A percentile compares a stretch with the other conserved stretches of the same genome.
phyloP scores from a whole-genome alignment of 2,329 filamentous ascomycete species.

The Ophiobolus disseminans region DNA sequence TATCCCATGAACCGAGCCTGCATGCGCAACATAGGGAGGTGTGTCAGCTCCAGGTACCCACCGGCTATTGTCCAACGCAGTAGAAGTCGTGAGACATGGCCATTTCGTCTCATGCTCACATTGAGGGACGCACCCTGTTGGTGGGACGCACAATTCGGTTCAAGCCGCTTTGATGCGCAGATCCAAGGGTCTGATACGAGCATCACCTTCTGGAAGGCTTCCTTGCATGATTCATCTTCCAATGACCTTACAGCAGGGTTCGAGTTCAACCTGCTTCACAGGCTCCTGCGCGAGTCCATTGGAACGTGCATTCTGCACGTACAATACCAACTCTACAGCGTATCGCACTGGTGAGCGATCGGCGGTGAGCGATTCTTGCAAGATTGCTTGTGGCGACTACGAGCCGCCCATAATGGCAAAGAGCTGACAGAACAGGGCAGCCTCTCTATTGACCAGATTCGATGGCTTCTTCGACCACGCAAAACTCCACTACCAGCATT shows the following conservation, averaged over 20 bases:
- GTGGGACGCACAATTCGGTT: slow-evolving; percentile 24
- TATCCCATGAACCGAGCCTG: slow-evolving; percentile 7
- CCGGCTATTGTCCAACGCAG: slow-evolving; percentile 18
- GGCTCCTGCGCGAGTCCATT: no score
- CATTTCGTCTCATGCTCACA: no score
- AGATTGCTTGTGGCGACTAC: no score
- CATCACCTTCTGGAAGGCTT: slow-evolving; percentile 10
- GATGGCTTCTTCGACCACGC: slow-evolving; percentile 30
- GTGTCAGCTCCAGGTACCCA: slow-evolving; percentile 19
- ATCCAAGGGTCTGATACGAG: slow-evolving; percentile 4
- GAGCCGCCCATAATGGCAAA: no score
- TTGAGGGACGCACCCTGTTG: background rate
- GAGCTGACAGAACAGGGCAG: background rate
- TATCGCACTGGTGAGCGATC: no score
- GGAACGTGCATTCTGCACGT: no score
- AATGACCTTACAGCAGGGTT: no score
- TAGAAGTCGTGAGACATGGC: no score
- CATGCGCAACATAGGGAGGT: background rate
- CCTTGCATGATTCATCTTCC: background rate
- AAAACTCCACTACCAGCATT: slow-evolving; percentile 19
- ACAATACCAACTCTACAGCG: no score
- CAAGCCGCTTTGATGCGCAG: slow-evolving; percentile 22
- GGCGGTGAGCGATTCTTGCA: no score
- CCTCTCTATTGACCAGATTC: slow-evolving; percentile 25
- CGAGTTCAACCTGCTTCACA: no score